Evolutionary conservation across 495 filamentous ascomycete genomes (phyloP), one percentile per base, ranked within the genome.

Genomic region (Podospora appendiculata): DNA sequence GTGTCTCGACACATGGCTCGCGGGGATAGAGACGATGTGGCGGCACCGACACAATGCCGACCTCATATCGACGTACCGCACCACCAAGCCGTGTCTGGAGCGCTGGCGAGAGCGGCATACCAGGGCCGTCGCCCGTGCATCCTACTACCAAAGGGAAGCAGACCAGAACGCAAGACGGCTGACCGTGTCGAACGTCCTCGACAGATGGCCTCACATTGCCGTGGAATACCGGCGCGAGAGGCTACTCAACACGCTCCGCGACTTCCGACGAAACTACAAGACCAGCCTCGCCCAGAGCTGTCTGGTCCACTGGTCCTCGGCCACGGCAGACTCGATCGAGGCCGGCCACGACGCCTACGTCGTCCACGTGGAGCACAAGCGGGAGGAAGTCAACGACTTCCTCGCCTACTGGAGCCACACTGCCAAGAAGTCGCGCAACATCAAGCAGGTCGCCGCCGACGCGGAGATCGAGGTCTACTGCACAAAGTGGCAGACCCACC

Each of bases 211-310:
- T 10, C 46, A 38, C 6, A 36, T 62, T 5, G 59, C 65, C 12
- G 47, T 55, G 40, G 13, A 41, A 11, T 49, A 52, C 2, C 52
- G 61, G 7, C 38, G 56, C 16, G 58, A 66, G 14, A 51, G 65
- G 17, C 43, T 68, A 44, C 57, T 64, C 59, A 42, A 33, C 38
- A 47, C 46, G 1, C 33, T 66, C 5, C 61, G 61, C 32, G 46
- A 55, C 19, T 68, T 62, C 52, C 46, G 65, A 16, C 58, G 57
- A 4, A 16, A 53, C 13, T 60, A 66, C 61, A 68, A 68, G 33
- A 43, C 62, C 33, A 45, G 55, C 6, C 52, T 66, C 7, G 65
- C 63, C 8, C 42, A 49, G 1, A 40, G 45, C 0, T 62, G 57
- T 50, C 50, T 68, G 0, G 55, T 53, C 2, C 45, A 17, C 3